Percentiles rank a stretch among this genome's conserved stretches.
These are phyloP conservation scores for Sarcodon sp. DNA, from an alignment of 768 basidiomycete genomes.

Conservation along the genomic window DNA sequence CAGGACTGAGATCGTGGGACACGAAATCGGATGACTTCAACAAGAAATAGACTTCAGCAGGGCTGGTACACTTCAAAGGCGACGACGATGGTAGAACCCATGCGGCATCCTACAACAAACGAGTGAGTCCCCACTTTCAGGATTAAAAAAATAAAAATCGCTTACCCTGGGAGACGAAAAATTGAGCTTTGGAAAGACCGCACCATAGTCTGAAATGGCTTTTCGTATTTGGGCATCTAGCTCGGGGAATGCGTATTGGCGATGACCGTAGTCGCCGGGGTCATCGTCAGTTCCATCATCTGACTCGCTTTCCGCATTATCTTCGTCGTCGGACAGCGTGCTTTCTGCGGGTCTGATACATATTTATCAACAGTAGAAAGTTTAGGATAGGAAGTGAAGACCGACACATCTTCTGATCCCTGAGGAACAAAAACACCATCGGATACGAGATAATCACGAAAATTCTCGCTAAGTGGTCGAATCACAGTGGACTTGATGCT, in stretches of 20 bases:
- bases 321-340: slow-evolving; percentile 43
- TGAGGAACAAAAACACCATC: slow-evolving; percentile 79
- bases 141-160: slow-evolving; percentile 1
- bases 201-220: slow-evolving; percentile 56
- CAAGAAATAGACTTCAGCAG: slow-evolving; percentile 83
- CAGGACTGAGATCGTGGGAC: slow-evolving; percentile 56
- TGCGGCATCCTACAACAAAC: slow-evolving; percentile 63
- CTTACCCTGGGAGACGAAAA: slow-evolving; percentile 86
- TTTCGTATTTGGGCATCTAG: slow-evolving; percentile 63
- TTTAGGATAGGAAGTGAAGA: slow-evolving; percentile 8
- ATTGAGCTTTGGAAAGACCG: slow-evolving; percentile 93
- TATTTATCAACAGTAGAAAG: slow-evolving; percentile 1
- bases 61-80: slow-evolving; percentile 77
- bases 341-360: slow-evolving; percentile 34
- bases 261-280: slow-evolving; percentile 21
- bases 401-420: slow-evolving; percentile 69
- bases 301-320: slow-evolving; percentile 12
- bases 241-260: slow-evolving; percentile 62
- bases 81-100: slow-evolving; percentile 82
- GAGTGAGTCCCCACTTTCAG: neutral
- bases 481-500: slow-evolving; percentile 69
- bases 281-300: slow-evolving; percentile 35
- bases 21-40: slow-evolving; percentile 91
- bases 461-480: slow-evolving; percentile 48
- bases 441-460: slow-evolving; percentile 63